These are phyloP conservation scores for Aphanocladium album DNA, from an alignment of 2,329 filamentous ascomycete genomes.

Conservation along the genomic window DNA sequence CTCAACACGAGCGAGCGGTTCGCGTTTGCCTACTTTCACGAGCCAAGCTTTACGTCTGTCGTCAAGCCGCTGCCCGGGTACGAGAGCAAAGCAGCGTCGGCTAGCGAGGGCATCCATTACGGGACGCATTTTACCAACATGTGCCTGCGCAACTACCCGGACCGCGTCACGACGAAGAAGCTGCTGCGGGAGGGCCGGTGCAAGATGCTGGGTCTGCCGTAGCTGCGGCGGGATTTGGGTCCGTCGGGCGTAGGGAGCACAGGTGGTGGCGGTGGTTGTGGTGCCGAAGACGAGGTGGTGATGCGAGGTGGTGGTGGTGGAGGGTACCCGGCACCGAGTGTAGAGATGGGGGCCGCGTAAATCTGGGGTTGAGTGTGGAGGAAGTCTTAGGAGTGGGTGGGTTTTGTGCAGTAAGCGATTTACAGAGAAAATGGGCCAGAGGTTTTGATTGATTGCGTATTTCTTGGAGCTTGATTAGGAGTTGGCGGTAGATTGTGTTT, in stretches of 20 bases:
- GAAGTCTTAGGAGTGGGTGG: neutral
- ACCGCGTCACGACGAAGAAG: constrained; percentile 38
- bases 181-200: constrained; percentile 28
- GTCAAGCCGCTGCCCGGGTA: constrained; percentile 38
- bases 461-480: no score
- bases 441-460: no score
- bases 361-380: neutral
- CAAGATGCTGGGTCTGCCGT: constrained; percentile 17
- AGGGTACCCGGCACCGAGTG: neutral
- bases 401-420: neutral
- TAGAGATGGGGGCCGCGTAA: neutral
- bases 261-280: neutral
- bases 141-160: constrained; percentile 45
- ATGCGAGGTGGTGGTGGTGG: neutral
- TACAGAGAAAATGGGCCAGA: no score
- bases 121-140: constrained; percentile 50
- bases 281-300: neutral
- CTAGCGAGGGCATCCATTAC: constrained; percentile 41
- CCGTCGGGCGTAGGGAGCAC: no score
- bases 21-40: constrained; percentile 47
- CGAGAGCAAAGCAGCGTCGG: constrained; percentile 19
- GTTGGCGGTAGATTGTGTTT: no score
- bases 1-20: constrained; percentile 43
- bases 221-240: neutral
- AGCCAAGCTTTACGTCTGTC: constrained; percentile 43